phyloP scores from a whole-genome alignment of 768 basidiomycete species.

The Fistulinella prunicolor region DNA sequence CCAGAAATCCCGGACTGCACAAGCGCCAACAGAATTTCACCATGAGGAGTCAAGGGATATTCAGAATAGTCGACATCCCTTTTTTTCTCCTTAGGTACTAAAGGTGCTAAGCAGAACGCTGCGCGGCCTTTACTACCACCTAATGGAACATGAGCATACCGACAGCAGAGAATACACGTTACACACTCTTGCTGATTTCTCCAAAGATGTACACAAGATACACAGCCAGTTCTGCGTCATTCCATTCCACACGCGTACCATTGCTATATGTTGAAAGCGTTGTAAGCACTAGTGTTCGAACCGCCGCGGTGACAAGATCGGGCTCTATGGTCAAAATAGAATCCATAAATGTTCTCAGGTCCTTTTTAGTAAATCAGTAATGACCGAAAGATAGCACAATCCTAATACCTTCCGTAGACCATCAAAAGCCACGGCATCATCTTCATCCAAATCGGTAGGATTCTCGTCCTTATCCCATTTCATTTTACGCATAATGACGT shows the following conservation, averaged over 20 bases:
- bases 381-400: constrained; percentile 1
- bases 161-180: neutral
- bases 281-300: constrained; percentile 67
- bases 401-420: constrained; percentile 72
- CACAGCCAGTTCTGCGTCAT: constrained; percentile 90
- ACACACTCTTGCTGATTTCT: constrained; percentile 84
- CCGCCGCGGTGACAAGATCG: constrained; percentile 74
- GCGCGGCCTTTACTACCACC: constrained; percentile 77
- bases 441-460: constrained; percentile 83
- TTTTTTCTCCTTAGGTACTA: constrained; percentile 63
- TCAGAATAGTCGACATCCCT: constrained; percentile 69
- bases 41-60: constrained; percentile 85
- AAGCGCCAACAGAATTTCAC: constrained; percentile 83
- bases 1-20: constrained; percentile 78
- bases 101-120: constrained; percentile 80
- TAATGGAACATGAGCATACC: constrained; percentile 25
- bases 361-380: constrained; percentile 45
- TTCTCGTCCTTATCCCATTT: constrained; percentile 85
- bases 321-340: constrained; percentile 83
- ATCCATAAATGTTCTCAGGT: constrained; percentile 83
- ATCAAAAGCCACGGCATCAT: constrained; percentile 80
- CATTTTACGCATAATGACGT: constrained; percentile 81
- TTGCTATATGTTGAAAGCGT: constrained; percentile 68
- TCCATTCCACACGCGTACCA: constrained; percentile 74
- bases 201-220: constrained; percentile 93